These are phyloP conservation scores for Monosporascus sp. DNA, from an alignment of 2,329 filamentous ascomycete genomes.

Conservation along the genomic window DNA sequence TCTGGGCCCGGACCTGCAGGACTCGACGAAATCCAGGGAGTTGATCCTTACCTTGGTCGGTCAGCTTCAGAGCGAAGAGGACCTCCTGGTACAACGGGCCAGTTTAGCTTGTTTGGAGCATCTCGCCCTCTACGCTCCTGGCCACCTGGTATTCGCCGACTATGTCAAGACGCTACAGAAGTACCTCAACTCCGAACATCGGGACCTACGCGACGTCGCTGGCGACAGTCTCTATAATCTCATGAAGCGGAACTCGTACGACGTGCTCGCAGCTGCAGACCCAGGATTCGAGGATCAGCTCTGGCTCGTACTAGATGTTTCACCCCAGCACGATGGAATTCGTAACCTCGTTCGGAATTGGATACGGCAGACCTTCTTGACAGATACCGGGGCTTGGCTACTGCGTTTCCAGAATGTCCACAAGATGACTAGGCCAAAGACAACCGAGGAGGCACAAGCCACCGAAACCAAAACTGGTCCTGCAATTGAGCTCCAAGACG, in stretches of 20 bases:
- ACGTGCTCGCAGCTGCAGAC: constrained; percentile 72
- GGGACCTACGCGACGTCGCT: constrained; percentile 70
- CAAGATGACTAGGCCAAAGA: constrained; percentile 74
- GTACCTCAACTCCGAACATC: constrained; percentile 65
- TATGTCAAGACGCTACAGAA: constrained; percentile 81
- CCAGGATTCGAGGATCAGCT: constrained; percentile 82
- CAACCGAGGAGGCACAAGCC: constrained; percentile 45
- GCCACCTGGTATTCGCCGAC: constrained; percentile 73
- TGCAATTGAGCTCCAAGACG: constrained; percentile 80
- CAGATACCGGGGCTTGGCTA: constrained; percentile 79
- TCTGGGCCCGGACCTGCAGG: constrained; percentile 88
- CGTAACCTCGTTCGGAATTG: constrained; percentile 86
- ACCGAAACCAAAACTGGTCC: constrained; percentile 42
- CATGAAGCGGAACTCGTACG: constrained; percentile 86
- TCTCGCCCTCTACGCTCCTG: constrained; percentile 84
- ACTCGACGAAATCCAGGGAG: constrained; percentile 85
- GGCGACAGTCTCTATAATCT: constrained; percentile 87
- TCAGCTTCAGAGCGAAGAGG: constrained; percentile 74
- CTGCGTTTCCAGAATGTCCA: constrained; percentile 82
- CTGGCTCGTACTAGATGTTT: constrained; percentile 81
- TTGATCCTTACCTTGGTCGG: constrained; percentile 82
- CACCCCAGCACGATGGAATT: constrained; percentile 73
- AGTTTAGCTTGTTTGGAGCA: constrained; percentile 84
- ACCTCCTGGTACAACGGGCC: constrained; percentile 65
- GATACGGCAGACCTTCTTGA: constrained; percentile 83